These are phyloP conservation scores for Tolypocladium guangdongense DNA, from an alignment of 2,329 filamentous ascomycete genomes.

Conservation along the genomic window DNA sequence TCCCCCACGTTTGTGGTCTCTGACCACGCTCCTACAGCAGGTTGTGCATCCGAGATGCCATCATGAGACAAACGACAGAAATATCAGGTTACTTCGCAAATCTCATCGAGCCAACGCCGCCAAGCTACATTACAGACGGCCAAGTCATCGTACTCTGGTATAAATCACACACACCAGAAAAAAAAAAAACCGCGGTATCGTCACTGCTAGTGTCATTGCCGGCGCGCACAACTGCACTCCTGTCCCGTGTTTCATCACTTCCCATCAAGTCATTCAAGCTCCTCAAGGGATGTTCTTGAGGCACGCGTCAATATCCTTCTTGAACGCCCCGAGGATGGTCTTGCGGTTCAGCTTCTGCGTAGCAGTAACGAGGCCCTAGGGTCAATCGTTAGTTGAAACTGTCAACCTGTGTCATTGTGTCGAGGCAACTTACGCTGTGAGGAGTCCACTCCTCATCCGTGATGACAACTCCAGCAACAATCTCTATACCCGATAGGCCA, in stretches of 20 bases:
- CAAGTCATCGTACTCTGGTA: neutral
- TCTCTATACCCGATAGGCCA: slow-evolving; percentile 61
- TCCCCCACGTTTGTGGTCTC: neutral
- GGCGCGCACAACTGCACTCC: neutral
- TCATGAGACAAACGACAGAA: neutral
- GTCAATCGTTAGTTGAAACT: slow-evolving; percentile 8
- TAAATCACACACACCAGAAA: neutral
- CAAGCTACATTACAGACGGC: slow-evolving; percentile 1
- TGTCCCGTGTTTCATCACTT: neutral
- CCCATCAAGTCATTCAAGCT: neutral
- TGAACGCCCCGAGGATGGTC: slow-evolving; percentile 37
- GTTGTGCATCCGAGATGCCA: neutral
- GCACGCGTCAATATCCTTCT: slow-evolving; percentile 36
- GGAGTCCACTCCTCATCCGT: slow-evolving; percentile 85
- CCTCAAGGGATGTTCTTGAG: slow-evolving; percentile 19
- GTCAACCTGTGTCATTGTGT: neutral
- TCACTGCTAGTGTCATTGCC: neutral
- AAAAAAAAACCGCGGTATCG: neutral
- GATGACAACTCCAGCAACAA: slow-evolving; percentile 64
- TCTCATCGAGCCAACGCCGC: slow-evolving; percentile 1
- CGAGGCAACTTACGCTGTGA: slow-evolving; percentile 53
- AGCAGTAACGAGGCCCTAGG: slow-evolving; percentile 48
- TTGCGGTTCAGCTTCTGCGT: slow-evolving; percentile 51
- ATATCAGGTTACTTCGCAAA: neutral
- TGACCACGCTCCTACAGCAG: neutral